These are phyloP conservation scores for Populus hybrid DNA, from an alignment of 441 rosid genomes.

Conservation along the genomic window DNA sequence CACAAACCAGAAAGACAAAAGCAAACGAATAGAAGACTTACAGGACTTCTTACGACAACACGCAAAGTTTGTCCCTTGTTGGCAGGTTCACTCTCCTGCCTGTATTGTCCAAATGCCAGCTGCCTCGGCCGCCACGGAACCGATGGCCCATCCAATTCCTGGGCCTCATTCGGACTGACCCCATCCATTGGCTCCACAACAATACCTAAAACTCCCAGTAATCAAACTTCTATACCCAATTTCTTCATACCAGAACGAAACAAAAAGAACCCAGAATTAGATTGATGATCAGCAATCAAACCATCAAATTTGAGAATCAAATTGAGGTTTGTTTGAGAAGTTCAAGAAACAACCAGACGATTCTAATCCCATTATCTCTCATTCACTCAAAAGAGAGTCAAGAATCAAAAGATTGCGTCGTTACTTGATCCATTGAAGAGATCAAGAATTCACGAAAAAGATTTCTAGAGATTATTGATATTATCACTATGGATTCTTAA, in stretches of 20 bases:
- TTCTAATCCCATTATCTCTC: constrained; percentile 72
- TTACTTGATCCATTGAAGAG: constrained; percentile 19
- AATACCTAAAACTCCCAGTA: constrained; percentile 17
- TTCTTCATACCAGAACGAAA: constrained; percentile 10
- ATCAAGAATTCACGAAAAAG: neutral
- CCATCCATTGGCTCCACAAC: constrained; percentile 49
- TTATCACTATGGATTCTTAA: neutral
- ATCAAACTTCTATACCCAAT: constrained; percentile 38
- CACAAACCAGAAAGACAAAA: neutral
- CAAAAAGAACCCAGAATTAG: neutral
- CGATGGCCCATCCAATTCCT: constrained; percentile 30
- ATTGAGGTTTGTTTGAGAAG: constrained; percentile 19
- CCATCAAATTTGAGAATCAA: constrained; percentile 11
- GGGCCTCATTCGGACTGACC: constrained; percentile 37
- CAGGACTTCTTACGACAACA: constrained; percentile 60
- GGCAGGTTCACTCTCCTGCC: constrained; percentile 24
- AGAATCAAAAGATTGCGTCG: constrained; percentile 12
- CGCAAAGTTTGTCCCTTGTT: constrained; percentile 41
- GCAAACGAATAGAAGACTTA: constrained; percentile 35
- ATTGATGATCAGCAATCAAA: constrained; percentile 32
- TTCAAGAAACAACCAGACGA: constrained; percentile 55
- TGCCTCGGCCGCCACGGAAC: constrained; percentile 70
- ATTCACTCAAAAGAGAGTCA: constrained; percentile 21
- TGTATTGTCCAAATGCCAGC: constrained; percentile 60
- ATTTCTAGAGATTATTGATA: neutral